Evolutionary conservation across 2,329 filamentous ascomycete species (phyloP).

Genomic region (Colletotrichum viniferum): DNA sequence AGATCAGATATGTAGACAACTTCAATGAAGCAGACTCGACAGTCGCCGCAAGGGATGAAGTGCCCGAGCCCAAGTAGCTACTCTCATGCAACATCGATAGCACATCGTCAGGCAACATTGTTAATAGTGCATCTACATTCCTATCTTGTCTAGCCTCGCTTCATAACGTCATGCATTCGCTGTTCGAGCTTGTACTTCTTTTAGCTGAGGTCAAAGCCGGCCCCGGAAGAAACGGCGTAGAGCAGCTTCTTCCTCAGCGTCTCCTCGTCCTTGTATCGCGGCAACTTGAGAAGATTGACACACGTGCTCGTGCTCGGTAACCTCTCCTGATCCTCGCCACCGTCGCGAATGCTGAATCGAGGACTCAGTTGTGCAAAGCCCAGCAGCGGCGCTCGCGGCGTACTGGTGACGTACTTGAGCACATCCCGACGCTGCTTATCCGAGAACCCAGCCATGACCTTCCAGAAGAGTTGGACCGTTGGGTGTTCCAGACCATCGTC

Average conservation of each 20-base stretch:
- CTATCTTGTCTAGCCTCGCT: neutral
- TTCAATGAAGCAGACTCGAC: neutral
- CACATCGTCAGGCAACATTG: neutral
- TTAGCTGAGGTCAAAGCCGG: slow-evolving; percentile 85
- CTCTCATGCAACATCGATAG: neutral
- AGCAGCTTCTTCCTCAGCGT: slow-evolving; percentile 79
- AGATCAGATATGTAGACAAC: neutral
- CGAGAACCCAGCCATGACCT: slow-evolving; percentile 77
- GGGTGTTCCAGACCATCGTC: slow-evolving; percentile 87
- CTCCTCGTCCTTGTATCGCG: slow-evolving; percentile 72
- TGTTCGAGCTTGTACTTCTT: neutral
- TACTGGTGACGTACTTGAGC: slow-evolving; percentile 94
- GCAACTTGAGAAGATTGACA: slow-evolving; percentile 92
- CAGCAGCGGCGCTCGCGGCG: slow-evolving; percentile 85
- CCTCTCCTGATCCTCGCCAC: slow-evolving; percentile 74
- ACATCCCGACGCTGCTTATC: slow-evolving; percentile 84
- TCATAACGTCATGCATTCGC: slow-evolving; percentile 14
- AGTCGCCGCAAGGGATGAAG: neutral
- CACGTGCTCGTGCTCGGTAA: slow-evolving; percentile 95
- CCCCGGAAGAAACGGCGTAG: slow-evolving; percentile 87
- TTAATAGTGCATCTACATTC: neutral
- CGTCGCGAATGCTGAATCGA: slow-evolving; percentile 87
- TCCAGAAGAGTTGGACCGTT: slow-evolving; percentile 88
- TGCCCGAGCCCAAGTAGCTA: neutral
- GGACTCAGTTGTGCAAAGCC: slow-evolving; percentile 89